Percentiles rank a stretch among this genome's conserved stretches.
Conservation (phyloP, 495 filamentous ascomycete species). For the Annulohypoxylon bovei region DNA sequence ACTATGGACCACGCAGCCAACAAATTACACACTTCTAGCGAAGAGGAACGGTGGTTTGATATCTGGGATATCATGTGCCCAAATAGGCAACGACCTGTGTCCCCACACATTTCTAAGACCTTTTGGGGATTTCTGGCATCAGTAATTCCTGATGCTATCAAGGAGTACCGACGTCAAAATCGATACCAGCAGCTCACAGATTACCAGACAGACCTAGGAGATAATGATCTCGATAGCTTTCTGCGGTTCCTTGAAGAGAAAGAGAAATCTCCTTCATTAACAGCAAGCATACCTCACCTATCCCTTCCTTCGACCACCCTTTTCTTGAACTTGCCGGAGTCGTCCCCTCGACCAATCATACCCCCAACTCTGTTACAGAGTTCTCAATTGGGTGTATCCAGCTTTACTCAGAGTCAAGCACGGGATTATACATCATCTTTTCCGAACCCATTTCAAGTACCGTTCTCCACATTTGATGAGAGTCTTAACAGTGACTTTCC, state of each 20-base stretch:
- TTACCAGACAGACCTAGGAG: background rate
- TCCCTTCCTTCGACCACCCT: background rate
- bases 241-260: background rate
- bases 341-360: background rate
- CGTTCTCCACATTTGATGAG: background rate
- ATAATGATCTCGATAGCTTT: background rate
- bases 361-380: background rate
- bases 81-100: background rate
- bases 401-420: background rate
- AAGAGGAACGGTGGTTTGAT: slow-evolving; percentile 21
- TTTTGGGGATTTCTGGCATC: background rate
- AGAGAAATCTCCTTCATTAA: too few relatives aligned
- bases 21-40: background rate
- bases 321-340: background rate
- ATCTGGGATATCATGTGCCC: slow-evolving; percentile 35
- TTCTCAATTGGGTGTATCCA: background rate
- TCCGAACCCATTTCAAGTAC: background rate
- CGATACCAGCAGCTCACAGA: background rate
- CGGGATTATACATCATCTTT: background rate
- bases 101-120: background rate
- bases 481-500: background rate
- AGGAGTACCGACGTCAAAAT: background rate
- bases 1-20: background rate
- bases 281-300: background rate
- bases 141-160: background rate